A percentile compares a stretch with the other conserved stretches of the same genome.
Conservation (phyloP, 78 protist genomes). For the Guillardia theta region DNA sequence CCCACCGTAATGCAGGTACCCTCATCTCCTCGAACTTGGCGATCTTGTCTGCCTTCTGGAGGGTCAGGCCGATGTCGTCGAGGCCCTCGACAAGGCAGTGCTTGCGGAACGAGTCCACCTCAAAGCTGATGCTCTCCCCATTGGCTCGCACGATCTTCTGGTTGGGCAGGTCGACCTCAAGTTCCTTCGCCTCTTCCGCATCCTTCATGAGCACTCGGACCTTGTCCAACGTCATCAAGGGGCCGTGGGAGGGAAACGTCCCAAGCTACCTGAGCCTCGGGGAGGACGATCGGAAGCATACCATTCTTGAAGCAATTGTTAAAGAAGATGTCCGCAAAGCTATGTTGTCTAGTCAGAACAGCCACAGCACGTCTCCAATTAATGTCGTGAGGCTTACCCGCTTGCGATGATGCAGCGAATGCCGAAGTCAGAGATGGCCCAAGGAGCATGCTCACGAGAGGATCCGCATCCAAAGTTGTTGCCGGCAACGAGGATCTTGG, state of each 20-base stretch:
- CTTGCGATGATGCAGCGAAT: constrained; percentile 54
- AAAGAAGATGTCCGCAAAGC: constrained; percentile 70
- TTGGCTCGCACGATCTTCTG: constrained; percentile 1
- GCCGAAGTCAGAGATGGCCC: constrained; percentile 59
- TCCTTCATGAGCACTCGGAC: constrained; percentile 32
- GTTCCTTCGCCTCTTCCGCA: neutral
- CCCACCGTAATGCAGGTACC: too few species aligned
- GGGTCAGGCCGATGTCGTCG: constrained; percentile 66
- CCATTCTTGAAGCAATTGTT: constrained; percentile 74
- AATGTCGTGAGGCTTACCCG: too few species aligned
- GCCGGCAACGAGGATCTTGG: constrained; percentile 58
- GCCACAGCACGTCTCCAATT: too few species aligned
- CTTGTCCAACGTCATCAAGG: too few species aligned
- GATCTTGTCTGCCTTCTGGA: constrained; percentile 47
- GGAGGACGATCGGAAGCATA: constrained; percentile 57
- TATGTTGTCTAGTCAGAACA: too few species aligned
- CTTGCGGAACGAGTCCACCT: constrained; percentile 51
- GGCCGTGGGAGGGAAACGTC: neutral
- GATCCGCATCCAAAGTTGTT: constrained; percentile 73
- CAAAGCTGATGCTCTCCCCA: neutral
- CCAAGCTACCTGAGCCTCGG: neutral
- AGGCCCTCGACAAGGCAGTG: constrained; percentile 64
- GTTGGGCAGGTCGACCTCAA: constrained; percentile 24
- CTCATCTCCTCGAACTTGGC: constrained; percentile 6
- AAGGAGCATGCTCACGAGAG: constrained; percentile 69